Evolutionary conservation across 352 stramenopile genomes (phyloP), one percentile per base, ranked within the genome.

Genomic region (Pythium scleroteichum): DNA sequence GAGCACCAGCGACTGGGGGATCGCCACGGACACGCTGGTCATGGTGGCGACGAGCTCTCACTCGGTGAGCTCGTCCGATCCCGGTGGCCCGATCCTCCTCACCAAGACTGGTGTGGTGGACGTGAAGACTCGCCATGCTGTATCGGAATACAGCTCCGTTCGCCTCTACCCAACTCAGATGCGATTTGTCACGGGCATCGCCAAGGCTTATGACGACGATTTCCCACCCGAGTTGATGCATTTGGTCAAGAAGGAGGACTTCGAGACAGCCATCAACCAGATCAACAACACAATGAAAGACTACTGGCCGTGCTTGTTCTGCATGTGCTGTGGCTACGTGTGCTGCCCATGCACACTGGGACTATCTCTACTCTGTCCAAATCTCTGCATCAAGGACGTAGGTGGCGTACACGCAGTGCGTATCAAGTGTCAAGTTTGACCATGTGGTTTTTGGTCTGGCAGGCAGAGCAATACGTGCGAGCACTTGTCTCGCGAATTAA

Each of bases 251-350:
- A 47, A 82, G 66, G 69, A 74, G 22, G 79, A 92, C 39, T 92
- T 92, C 49, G 69, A 78, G 47, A 73, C 78, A 16, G 82, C 82
- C 29, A 87, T 92, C 66, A 89, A 90, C 66, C 78, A 92, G 73
- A 87, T 92, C 70, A 92, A 92, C 79, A 90, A 90, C 71, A 92
- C 82, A 24, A 72, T 92, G 59, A 76, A 83, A 62, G 82, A 89
- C 72, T 92, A 92, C 62, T 92, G 82, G 82, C 82, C 82, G 32
- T 90, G 82, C 59, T 69, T 79, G 35, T 85, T 90, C 60, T 92
- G 79, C 59, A 68, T 92, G 42, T 86, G 66, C 54, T 88, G 69
- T n/a, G 82, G 82, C 6, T 92, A 90, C 54, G 42, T 63, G 20
- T 89, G 76, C 62, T 90, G 78, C 26, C 71, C 76, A 4, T 92